A percentile compares a stretch with the other conserved stretches of the same genome.
Evolutionary conservation across 2,329 filamentous ascomycete species (phyloP).

Genomic region (Sporothrix schenckii): DNA sequence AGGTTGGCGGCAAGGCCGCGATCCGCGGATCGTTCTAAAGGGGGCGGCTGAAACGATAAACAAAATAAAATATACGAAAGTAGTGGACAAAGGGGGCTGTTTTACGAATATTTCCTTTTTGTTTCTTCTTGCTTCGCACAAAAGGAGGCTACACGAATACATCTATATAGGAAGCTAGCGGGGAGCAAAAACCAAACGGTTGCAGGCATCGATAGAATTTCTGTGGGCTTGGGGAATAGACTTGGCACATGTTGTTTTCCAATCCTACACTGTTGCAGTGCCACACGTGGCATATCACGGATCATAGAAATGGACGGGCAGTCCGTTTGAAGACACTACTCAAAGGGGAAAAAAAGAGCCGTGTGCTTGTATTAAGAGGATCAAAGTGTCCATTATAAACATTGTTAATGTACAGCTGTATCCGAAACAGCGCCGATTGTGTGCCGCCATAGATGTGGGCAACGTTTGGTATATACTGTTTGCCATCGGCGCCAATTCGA

Average conservation of each 20-base stretch:
- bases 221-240: slow-evolving; percentile 8
- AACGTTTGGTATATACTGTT: background rate
- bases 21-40: slow-evolving; percentile 60
- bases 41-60: background rate
- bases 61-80: slow-evolving; percentile 12
- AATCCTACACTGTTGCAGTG: background rate
- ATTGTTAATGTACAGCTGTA: slow-evolving; percentile 19
- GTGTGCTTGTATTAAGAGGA: slow-evolving; percentile 16
- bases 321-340: background rate
- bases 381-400: slow-evolving; percentile 10
- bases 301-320: background rate
- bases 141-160: slow-evolving; percentile 12
- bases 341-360: background rate
- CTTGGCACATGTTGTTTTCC: slow-evolving; percentile 14
- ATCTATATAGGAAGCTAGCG: slow-evolving; percentile 18
- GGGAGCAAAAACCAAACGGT: slow-evolving; percentile 9
- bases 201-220: slow-evolving; percentile 21
- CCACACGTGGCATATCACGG: no score
- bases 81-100: slow-evolving; percentile 3
- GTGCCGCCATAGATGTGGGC: slow-evolving; percentile 2
- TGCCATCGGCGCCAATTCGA: background rate
- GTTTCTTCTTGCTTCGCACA: slow-evolving; percentile 19
- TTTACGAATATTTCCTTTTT: slow-evolving; percentile 8
- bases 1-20: slow-evolving; percentile 85
- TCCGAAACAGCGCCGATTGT: background rate